Base-by-base conservation (phyloP, 495 filamentous ascomycete species). In the Tuber magnatum region DNA sequence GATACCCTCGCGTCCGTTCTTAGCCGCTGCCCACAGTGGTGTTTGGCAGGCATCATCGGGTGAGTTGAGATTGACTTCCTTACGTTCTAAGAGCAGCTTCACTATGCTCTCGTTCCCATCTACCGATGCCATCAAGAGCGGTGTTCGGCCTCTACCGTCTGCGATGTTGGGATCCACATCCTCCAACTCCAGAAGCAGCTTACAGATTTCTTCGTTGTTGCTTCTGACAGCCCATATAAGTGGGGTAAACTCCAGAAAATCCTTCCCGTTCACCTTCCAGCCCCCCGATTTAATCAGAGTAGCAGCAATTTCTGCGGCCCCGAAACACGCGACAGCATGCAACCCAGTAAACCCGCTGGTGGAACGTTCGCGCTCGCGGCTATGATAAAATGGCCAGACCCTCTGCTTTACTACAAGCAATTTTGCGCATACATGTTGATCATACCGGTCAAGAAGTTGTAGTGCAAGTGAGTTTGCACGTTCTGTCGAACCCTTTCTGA, bases 71-170 rank as follows among this genome's bases (percentile, higher is more conserved):
- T 46, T 42, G 3, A 75, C 74, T n/a, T 71, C 78, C 43, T 43
- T 51, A 12, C 28, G n/a, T 12, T 82, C 73, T 22, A 83, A 70
- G 44, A 83, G 77, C 20, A 75, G 16, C 56, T 76, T 72, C 56
- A 83, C 75, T 20, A 83, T 75, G 18, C 71, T 80, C 69, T 83
- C 79, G 70, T 86, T 79, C 22, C 85, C 85, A 24, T 75, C 73
- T 73, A 70, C 77, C 81, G 83, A 35, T 83, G 85, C 77, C 70
- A 81, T 8, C 75, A 82, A 56, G 3, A 87, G 81, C 38, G 85
- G 82, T 22, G 81, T 85, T 48, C 79, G 76, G 38, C 39, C 43
- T 12, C 2, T 2, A 6, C 5, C n/a, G 22, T 72, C 46, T 20
- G 16, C 24, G 43, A n/a, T 61, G 46, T 75, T 24, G 56, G 28